These are phyloP conservation scores for Cadophora sp. DNA, from an alignment of 2,329 filamentous ascomycete genomes.

Conservation along the genomic window DNA sequence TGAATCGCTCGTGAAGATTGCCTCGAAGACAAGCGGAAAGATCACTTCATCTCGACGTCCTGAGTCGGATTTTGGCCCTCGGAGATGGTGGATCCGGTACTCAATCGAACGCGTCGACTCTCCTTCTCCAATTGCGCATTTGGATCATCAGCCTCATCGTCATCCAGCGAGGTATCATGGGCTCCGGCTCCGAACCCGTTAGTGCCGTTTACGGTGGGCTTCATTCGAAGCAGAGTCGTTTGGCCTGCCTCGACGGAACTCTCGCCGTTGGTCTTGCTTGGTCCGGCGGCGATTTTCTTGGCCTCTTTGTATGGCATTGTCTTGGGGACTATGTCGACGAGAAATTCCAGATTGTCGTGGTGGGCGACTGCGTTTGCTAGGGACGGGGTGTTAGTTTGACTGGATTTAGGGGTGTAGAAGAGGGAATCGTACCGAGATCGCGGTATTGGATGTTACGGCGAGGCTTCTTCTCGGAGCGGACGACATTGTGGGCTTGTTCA, in stretches of 20 bases:
- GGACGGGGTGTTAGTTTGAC: constrained; percentile 23
- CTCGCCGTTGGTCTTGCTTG: constrained; percentile 52
- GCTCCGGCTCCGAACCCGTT: constrained; percentile 27
- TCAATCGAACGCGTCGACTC: constrained; percentile 34
- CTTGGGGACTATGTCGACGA: constrained; percentile 88
- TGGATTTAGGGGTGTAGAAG: constrained; percentile 21
- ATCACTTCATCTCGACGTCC: constrained; percentile 44
- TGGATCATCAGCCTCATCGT: constrained; percentile 40
- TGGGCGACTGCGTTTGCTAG: constrained; percentile 83
- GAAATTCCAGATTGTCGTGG: constrained; percentile 93
- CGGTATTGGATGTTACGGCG: constrained; percentile 95
- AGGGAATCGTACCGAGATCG: constrained; percentile 71
- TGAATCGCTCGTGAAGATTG: constrained; percentile 4
- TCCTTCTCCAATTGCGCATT: constrained; percentile 45
- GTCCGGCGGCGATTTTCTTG: constrained; percentile 56
- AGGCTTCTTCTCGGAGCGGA: constrained; percentile 90
- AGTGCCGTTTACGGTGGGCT: constrained; percentile 29
- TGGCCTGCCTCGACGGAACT: constrained; percentile 39
- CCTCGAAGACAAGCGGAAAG: neutral
- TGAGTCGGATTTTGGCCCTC: constrained; percentile 26
- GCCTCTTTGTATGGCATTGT: constrained; percentile 82
- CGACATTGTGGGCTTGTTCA: constrained; percentile 83
- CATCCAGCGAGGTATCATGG: constrained; percentile 22
- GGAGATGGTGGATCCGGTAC: constrained; percentile 29
- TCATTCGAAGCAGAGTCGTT: constrained; percentile 44